These are phyloP conservation scores for Phallus indusiatus DNA, from an alignment of 768 basidiomycete species.

Conservation along the genomic window DNA sequence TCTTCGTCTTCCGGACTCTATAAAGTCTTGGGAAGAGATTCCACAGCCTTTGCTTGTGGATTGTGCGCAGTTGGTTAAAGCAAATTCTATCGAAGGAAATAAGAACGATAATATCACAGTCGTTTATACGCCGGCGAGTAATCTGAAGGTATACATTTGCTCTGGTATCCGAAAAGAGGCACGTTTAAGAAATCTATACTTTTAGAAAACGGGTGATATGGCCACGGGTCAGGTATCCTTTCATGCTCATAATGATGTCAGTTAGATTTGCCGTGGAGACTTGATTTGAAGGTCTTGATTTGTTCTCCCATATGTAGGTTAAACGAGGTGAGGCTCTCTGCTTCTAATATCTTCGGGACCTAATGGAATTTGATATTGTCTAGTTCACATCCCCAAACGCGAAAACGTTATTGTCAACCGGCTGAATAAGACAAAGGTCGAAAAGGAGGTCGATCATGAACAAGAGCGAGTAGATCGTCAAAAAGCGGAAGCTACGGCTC, in stretches of 20 bases:
- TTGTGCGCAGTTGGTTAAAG: slow-evolving; percentile 93
- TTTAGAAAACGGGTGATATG: slow-evolving; percentile 95
- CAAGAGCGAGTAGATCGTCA: slow-evolving; percentile 75
- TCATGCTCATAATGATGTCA: slow-evolving; percentile 78
- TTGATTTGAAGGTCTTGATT: slow-evolving; percentile 2
- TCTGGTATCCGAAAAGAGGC: background rate
- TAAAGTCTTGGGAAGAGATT: slow-evolving; percentile 76
- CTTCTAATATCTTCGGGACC: background rate
- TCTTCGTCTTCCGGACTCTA: slow-evolving; percentile 73
- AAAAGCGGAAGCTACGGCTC: slow-evolving; percentile 61
- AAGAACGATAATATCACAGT: slow-evolving; percentile 91
- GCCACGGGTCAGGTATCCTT: slow-evolving; percentile 95
- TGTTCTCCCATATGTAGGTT: slow-evolving; percentile 37
- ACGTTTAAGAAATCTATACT: background rate
- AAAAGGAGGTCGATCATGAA: slow-evolving; percentile 83
- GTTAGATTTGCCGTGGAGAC: slow-evolving; percentile 11
- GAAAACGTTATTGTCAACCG: slow-evolving; percentile 89
- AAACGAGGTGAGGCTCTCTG: slow-evolving; percentile 50
- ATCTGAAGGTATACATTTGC: slow-evolving; percentile 62
- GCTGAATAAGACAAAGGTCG: slow-evolving; percentile 86
- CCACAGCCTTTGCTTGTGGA: slow-evolving; percentile 71
- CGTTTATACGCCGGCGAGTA: slow-evolving; percentile 89
- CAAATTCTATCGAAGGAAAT: slow-evolving; percentile 96
- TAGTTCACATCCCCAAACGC: slow-evolving; percentile 70
- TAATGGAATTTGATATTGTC: background rate